Conservation (phyloP, 116 monocot species). For the Posidonia oceanica region DNA sequence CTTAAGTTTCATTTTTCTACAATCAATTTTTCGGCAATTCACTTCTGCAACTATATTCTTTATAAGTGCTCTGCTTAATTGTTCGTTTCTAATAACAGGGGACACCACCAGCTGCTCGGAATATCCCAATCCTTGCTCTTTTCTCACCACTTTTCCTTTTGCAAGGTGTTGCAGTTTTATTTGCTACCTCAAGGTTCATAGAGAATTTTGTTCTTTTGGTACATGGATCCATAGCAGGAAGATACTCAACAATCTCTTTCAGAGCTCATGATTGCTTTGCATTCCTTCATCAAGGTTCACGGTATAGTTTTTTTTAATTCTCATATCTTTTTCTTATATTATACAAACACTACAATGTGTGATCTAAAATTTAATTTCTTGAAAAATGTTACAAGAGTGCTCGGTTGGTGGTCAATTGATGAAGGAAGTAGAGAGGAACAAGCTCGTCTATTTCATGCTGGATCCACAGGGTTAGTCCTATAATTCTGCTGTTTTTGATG, state of each 20-base stretch:
- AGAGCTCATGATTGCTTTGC: conserved; percentile 65
- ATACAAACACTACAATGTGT: neutral
- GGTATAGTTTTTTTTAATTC: conserved; percentile 21
- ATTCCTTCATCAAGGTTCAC: conserved; percentile 79
- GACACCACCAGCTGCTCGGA: conserved; percentile 46
- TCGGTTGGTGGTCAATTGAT: conserved; percentile 99
- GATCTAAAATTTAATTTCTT: neutral
- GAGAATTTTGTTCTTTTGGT: conserved; percentile 72
- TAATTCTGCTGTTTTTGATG: neutral
- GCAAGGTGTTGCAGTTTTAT: conserved; percentile 72
- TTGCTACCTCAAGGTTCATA: conserved; percentile 49
- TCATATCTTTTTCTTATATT: neutral
- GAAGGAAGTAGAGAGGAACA: conserved; percentile 93
- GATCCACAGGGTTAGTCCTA: conserved; percentile 41
- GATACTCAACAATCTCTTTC: conserved; percentile 47
- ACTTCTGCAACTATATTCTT: neutral
- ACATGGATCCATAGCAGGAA: conserved; percentile 32
- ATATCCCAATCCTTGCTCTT: conserved; percentile 61
- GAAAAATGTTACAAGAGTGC: conserved; percentile 25
- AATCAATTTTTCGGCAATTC: neutral
- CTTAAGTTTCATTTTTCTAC: too few relatives aligned
- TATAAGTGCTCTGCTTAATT: neutral
- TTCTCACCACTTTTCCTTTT: conserved; percentile 78
- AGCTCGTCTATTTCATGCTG: conserved; percentile 57
- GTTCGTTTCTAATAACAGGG: conserved; percentile 35